Conservation (phyloP, 768 basidiomycete species). For the Phanerochaete carnosa region DNA sequence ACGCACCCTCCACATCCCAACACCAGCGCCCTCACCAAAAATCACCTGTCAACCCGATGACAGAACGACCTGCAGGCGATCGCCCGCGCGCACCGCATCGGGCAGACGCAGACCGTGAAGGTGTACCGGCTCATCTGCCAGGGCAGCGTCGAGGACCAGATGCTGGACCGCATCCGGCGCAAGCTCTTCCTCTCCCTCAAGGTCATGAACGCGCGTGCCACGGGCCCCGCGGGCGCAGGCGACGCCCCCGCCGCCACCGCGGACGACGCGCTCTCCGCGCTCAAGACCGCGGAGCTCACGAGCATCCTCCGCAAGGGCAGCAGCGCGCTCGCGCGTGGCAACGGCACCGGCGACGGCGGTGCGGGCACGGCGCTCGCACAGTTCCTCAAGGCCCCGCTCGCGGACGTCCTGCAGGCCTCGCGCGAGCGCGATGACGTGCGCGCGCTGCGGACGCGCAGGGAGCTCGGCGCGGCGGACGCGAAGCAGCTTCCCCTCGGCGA, state of each 20-base stretch:
- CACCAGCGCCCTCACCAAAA: constrained; percentile 19
- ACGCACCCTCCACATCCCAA: background rate
- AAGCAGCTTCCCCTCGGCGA: no score
- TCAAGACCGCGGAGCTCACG: constrained; percentile 46
- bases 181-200: constrained; percentile 68
- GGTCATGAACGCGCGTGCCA: constrained; percentile 42
- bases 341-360: constrained; percentile 34
- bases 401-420: constrained; percentile 45
- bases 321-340: constrained; percentile 44
- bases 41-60: constrained; percentile 16
- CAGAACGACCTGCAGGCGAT: constrained; percentile 84
- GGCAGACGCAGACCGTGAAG: constrained; percentile 70
- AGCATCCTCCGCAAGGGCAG: constrained; percentile 57
- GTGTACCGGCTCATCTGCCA: constrained; percentile 67
- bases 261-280: constrained; percentile 25
- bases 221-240: background rate
- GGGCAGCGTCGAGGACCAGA: constrained; percentile 74
- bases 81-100: constrained; percentile 80
- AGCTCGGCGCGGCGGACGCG: constrained; percentile 21
- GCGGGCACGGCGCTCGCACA: constrained; percentile 37
- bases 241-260: constrained; percentile 14
- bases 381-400: constrained; percentile 44
- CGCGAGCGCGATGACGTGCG: constrained; percentile 38
- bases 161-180: constrained; percentile 66
- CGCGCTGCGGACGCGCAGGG: constrained; percentile 43